Evolutionary conservation across 73 alveolate genomes (phyloP).

Genomic region (Strombidium stylifer): DNA sequence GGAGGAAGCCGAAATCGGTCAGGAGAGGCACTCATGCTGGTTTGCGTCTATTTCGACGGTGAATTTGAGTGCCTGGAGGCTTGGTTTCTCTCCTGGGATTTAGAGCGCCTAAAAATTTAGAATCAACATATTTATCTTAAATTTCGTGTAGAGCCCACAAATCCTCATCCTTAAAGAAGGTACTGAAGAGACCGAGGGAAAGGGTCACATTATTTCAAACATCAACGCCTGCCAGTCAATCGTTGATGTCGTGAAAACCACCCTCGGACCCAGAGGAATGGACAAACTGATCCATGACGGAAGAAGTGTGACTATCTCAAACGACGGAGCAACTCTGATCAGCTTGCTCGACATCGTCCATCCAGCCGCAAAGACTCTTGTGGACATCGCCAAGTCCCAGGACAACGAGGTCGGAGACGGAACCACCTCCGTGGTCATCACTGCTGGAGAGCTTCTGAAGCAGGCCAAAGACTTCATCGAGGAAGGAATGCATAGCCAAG

Average conservation of each 20-base stretch:
- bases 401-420: constrained; percentile 99
- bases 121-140: too few species aligned
- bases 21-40: too few species aligned
- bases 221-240: constrained; percentile 92
- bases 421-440: constrained; percentile 99
- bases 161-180: constrained; percentile 53
- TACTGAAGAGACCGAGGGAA: constrained; percentile 54
- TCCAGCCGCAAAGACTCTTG: constrained; percentile 99
- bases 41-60: too few species aligned
- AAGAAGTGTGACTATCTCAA: constrained; percentile 97
- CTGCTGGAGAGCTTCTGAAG: constrained; percentile 98
- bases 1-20: too few species aligned
- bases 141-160: constrained; percentile 51
- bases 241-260: constrained; percentile 97
- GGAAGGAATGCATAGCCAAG: constrained; percentile 97
- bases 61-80: too few species aligned
- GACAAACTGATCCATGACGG: constrained; percentile 97
- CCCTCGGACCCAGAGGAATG: constrained; percentile 99
- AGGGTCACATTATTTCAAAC: constrained; percentile 44
- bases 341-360: constrained; percentile 98
- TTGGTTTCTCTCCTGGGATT: too few species aligned
- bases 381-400: constrained; percentile 99
- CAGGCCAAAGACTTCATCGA: constrained; percentile 94
- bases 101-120: too few species aligned
- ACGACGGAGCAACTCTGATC: constrained; percentile 99